Base-by-base conservation (phyloP, 129 eudicot species). In the Kitagawia praeruptora region DNA sequence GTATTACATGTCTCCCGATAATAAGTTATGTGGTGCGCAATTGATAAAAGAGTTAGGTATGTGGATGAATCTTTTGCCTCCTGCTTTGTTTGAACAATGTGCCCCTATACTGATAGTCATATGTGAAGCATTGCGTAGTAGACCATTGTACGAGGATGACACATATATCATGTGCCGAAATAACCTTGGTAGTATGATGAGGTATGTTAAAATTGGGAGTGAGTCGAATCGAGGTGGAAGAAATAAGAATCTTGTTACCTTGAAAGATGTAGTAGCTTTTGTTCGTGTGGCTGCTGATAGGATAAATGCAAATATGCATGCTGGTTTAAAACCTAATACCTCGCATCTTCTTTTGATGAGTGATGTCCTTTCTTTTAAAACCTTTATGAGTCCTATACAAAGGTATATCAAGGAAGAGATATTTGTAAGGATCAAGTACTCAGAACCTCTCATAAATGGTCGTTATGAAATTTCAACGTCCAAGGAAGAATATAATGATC, bases 401-500 rank as follows among this genome's bases (percentile, higher is more conserved):
- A 85, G 71, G 49, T 81, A 73, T 16, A 79, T 88, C 23, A 80
- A 63, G 75, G 78, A 51, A 28, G 58, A 77, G 3, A 79, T 79
- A 4, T 81, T 41, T 39, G 70, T 28, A 19, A 58, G 73, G 38
- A 74, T 73, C 4, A 45, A 75, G 8, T 70, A 83, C 9, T 44
- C 63, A 1, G 42, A 84, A 34, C 87, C 82, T 0, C 44, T 28
- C 71, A 11, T 6, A 3, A 72, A 63, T 18, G 82, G 31, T 21
- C 28, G 40, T 42, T 75, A 70, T 39, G 81, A 53, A 56, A 56
- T 75, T 44, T 15, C 81, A 74, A 81, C 75, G 77, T 80, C 76
- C 28, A 64, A 77, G 6, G 82, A 84, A 21, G 92, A 87, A 74
- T 73, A 83, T 63, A 80, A 15, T 14, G 4, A 13, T 48, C 25